Conservation (phyloP, 2,329 filamentous ascomycete species). For the Simplicillium aogashimaense region DNA sequence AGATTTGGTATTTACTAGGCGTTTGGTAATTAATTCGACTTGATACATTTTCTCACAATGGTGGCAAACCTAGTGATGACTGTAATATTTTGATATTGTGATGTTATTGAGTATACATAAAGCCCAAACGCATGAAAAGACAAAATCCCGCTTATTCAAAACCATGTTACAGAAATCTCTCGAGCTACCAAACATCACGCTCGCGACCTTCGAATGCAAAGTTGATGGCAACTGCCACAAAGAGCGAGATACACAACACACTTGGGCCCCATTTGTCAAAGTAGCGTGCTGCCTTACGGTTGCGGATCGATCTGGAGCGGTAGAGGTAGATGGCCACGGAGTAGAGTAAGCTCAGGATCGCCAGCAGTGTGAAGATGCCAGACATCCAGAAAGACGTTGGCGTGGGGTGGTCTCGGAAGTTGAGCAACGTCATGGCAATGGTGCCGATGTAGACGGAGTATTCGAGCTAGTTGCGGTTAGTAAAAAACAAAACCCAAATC, state of each 20-base stretch:
- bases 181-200: constrained; percentile 41
- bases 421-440: constrained; percentile 74
- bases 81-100: too few relatives aligned
- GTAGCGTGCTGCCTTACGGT: constrained; percentile 75
- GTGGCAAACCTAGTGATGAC: too few relatives aligned
- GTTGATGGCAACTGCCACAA: constrained; percentile 67
- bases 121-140: too few relatives aligned
- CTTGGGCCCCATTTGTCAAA: constrained; percentile 85
- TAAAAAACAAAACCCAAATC: constrained; percentile 2
- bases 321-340: constrained; percentile 78
- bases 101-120: too few relatives aligned
- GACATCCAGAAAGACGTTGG: constrained; percentile 56
- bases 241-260: constrained; percentile 61
- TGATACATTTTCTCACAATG: too few relatives aligned
- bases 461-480: constrained; percentile 55
- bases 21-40: too few relatives aligned
- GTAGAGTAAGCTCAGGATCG: constrained; percentile 71
- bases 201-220: constrained; percentile 69
- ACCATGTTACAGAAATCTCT: not conserved
- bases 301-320: constrained; percentile 76
- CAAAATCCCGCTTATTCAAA: too few relatives aligned
- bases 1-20: too few relatives aligned
- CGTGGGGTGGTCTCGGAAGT: constrained; percentile 58
- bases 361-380: constrained; percentile 73
- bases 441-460: constrained; percentile 91